Evolutionary conservation across 2,329 filamentous ascomycete species (phyloP).

Genomic region (Colletotrichum graminicola): DNA sequence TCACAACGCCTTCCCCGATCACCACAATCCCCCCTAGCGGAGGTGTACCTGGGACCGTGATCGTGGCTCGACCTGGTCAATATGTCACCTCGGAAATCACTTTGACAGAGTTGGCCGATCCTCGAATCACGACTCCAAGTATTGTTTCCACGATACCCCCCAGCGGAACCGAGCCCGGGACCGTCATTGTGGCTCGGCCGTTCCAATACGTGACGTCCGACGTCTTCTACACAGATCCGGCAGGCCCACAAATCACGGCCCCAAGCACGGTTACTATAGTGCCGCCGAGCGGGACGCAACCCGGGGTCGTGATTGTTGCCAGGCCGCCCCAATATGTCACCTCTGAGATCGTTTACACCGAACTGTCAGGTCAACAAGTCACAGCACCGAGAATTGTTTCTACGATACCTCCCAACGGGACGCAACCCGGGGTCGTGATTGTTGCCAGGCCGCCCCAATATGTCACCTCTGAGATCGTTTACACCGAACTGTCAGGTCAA

Average conservation of each 20-base stretch:
- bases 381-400: conserved; percentile 17
- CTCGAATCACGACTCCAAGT: not conserved
- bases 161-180: conserved; percentile 7
- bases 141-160: not conserved
- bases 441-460: not conserved
- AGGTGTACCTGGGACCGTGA: not conserved
- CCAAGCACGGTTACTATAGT: not conserved
- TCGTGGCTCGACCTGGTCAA: not conserved
- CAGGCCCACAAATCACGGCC: not conserved
- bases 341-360: conserved; percentile 6
- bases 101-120: not conserved
- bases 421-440: conserved; percentile 18
- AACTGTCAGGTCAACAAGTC: conserved; percentile 8
- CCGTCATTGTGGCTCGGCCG: not conserved
- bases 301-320: conserved; percentile 16
- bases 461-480: conserved; percentile 6
- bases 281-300: conserved; percentile 19
- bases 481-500: conserved; percentile 5
- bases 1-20: conserved; percentile 22
- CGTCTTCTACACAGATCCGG: not conserved
- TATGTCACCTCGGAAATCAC: conserved; percentile 6
- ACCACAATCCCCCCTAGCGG: conserved; percentile 13
- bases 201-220: not conserved
- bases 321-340: conserved; percentile 3
- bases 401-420: conserved; percentile 17